Conservation (phyloP, 192 early-diverging fungal species). For the Chytriomyces confervae region DNA sequence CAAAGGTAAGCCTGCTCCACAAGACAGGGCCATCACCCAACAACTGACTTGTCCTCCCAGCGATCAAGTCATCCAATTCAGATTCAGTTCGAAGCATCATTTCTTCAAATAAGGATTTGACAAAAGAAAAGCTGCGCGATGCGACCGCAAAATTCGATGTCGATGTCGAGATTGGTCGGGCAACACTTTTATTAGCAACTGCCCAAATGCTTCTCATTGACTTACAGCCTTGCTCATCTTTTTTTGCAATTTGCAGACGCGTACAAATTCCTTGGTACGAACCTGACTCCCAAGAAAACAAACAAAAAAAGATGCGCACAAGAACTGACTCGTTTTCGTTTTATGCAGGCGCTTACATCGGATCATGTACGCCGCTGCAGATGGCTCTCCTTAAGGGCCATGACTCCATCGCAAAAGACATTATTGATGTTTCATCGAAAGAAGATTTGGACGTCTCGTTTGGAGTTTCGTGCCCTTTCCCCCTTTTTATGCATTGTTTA, state of each 20-base stretch:
- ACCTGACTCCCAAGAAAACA: too few species aligned
- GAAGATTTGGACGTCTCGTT: slow-evolving; percentile 71
- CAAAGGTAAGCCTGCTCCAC: background rate
- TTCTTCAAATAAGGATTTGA: slow-evolving; percentile 44
- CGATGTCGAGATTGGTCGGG: slow-evolving; percentile 46
- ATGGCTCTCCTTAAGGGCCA: slow-evolving; percentile 65
- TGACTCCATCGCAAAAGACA: slow-evolving; percentile 70
- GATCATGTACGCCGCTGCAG: slow-evolving; percentile 66
- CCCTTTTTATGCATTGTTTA: background rate
- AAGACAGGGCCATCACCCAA: background rate
- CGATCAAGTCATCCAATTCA: slow-evolving; percentile 36
- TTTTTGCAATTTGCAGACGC: slow-evolving; percentile 36
- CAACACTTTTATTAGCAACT: background rate
- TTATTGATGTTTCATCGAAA: slow-evolving; percentile 67
- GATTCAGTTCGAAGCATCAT: slow-evolving; percentile 46
- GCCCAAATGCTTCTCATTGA: background rate
- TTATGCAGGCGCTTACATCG: slow-evolving; percentile 64
- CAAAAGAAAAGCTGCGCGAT: slow-evolving; percentile 46
- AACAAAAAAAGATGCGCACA: slow-evolving; percentile 56
- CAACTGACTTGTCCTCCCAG: slow-evolving; percentile 8
- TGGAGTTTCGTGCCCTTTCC: slow-evolving; percentile 53
- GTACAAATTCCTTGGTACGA: slow-evolving; percentile 22
- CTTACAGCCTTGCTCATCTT: background rate
- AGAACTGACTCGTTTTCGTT: slow-evolving; percentile 32
- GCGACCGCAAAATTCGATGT: slow-evolving; percentile 46